Conservation (phyloP, 805 yeast species). For the Suhomyces xylopsoci region DNA sequence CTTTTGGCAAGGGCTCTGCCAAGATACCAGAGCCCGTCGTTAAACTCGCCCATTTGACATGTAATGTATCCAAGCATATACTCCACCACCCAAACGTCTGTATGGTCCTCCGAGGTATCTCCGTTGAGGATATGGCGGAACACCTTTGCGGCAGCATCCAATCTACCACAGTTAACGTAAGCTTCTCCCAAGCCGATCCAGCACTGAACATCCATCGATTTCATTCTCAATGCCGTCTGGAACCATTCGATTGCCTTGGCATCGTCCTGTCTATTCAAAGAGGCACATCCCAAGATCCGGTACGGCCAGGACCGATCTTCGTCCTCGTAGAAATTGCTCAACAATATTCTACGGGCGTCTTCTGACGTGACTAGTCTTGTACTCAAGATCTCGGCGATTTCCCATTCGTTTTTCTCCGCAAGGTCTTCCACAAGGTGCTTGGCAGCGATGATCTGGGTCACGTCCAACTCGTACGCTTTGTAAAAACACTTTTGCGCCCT, state of each 20-base stretch:
- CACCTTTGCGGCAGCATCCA: constrained; percentile 84
- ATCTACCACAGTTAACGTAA: constrained; percentile 76
- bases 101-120: constrained; percentile 22
- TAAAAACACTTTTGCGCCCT: constrained; percentile 85
- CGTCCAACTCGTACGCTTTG: constrained; percentile 85
- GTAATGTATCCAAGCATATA: constrained; percentile 68
- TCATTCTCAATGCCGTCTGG: constrained; percentile 76
- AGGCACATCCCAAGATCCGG: constrained; percentile 76
- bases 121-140: constrained; percentile 61
- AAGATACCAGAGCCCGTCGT: constrained; percentile 52
- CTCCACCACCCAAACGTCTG: constrained; percentile 56
- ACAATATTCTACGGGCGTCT: constrained; percentile 48
- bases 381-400: constrained; percentile 72
- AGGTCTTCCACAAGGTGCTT: constrained; percentile 67
- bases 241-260: constrained; percentile 83
- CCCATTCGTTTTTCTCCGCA: constrained; percentile 74
- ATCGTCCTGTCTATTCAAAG: constrained; percentile 67
- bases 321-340: constrained; percentile 24
- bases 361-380: constrained; percentile 63
- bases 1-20: constrained; percentile 36
- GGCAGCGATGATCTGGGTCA: constrained; percentile 73
- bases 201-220: constrained; percentile 65
- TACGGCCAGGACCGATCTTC: constrained; percentile 75
- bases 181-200: constrained; percentile 99
- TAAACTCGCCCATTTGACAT: constrained; percentile 63